Conservation (phyloP, 164 flowering plant genomes). For the Cinnamomum chago region DNA sequence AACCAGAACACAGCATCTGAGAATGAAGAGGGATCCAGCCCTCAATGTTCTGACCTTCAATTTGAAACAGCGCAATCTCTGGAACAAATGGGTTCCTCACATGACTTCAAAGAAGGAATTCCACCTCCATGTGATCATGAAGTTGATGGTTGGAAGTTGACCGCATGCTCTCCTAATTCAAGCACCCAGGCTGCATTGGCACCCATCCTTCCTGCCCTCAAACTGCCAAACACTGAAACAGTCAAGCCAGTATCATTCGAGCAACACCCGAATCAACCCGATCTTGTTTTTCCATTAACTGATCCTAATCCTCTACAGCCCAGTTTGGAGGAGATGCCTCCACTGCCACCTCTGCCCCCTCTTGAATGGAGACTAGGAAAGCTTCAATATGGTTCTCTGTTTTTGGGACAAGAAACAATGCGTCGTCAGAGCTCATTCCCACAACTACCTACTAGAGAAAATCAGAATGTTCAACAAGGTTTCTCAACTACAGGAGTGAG, state of each 20-base stretch:
- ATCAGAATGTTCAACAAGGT: not conserved
- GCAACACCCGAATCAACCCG: not conserved
- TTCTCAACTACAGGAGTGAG: not conserved
- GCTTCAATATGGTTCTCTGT: conserved; percentile 28
- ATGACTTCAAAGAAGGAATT: conserved; percentile 2
- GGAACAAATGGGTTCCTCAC: conserved; percentile 6
- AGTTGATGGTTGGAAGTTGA: conserved; percentile 15
- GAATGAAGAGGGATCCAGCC: not conserved
- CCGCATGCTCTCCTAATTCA: conserved; percentile 10
- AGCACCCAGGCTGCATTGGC: not conserved
- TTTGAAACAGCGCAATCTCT: conserved; percentile 6
- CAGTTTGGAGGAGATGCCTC: conserved; percentile 53
- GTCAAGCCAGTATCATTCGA: conserved; percentile 8
- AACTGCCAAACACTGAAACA: conserved; percentile 19
- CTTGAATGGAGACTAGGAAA: conserved; percentile 82
- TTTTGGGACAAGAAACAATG: conserved; percentile 14
- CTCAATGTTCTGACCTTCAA: conserved; percentile 1
- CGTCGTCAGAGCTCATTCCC: conserved; percentile 10
- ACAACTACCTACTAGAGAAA: conserved; percentile 25
- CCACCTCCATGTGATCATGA: conserved; percentile 14
- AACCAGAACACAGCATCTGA: not conserved
- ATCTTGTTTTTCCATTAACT: conserved; percentile 2
- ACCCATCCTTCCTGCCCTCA: conserved; percentile 17
- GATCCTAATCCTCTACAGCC: conserved; percentile 14
- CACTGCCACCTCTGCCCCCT: conserved; percentile 93